A percentile compares a stretch with the other conserved stretches of the same genome.
Conservation (phyloP, 345 rosid genomes). For the Euphorbia tirucalli region DNA sequence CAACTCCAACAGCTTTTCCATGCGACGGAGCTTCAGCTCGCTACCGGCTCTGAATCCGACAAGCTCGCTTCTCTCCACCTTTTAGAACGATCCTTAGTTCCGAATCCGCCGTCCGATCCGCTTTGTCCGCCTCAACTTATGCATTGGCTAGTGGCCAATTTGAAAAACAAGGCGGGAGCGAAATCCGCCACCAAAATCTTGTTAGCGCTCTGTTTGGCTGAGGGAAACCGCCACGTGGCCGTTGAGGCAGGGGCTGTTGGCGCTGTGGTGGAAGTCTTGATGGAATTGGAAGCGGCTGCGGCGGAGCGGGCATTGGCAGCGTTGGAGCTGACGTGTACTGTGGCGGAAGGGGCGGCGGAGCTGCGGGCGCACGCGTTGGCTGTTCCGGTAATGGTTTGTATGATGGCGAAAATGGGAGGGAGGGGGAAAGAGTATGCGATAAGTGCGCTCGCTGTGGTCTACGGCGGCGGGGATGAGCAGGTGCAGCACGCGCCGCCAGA, state of each 20-base stretch:
- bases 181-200: slow-evolving; percentile 72
- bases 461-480: slow-evolving; percentile 31
- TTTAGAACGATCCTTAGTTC: slow-evolving; percentile 65
- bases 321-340: slow-evolving; percentile 77
- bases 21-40: slow-evolving; percentile 63
- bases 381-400: slow-evolving; percentile 87
- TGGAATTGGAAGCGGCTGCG: slow-evolving; percentile 63
- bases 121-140: slow-evolving; percentile 64
- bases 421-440: slow-evolving; percentile 86
- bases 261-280: slow-evolving; percentile 61
- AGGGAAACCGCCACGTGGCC: slow-evolving; percentile 73
- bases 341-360: slow-evolving; percentile 72
- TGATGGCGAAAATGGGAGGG: slow-evolving; percentile 77
- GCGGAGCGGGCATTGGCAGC: slow-evolving; percentile 82
- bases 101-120: slow-evolving; percentile 72
- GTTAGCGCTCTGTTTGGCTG: slow-evolving; percentile 71
- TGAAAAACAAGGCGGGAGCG: slow-evolving; percentile 46
- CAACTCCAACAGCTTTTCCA: slow-evolving; percentile 64
- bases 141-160: slow-evolving; percentile 55
- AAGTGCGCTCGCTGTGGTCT: slow-evolving; percentile 65
- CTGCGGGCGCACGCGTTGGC: slow-evolving; percentile 73
- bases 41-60: slow-evolving; percentile 51
- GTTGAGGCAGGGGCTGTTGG: slow-evolving; percentile 75
- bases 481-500: slow-evolving; percentile 60
- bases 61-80: slow-evolving; percentile 66